These are phyloP conservation scores for Lentinula novae-zelandiae DNA, from an alignment of 1,284 basidiomycete genomes.

Conservation along the genomic window DNA sequence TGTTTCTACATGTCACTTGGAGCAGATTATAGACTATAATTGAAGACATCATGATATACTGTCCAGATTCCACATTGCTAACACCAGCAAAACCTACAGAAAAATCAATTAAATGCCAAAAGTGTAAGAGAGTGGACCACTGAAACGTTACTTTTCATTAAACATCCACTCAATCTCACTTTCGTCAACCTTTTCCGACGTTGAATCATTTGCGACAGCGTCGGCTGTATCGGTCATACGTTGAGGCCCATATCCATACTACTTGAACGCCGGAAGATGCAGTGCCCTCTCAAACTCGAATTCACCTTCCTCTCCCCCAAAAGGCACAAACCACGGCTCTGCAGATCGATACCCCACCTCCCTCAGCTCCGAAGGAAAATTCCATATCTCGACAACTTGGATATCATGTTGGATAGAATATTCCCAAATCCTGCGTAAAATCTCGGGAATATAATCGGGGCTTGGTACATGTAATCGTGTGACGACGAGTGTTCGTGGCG, in stretches of 20 bases:
- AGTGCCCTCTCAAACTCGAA: slow-evolving; percentile 33
- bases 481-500: slow-evolving; percentile 39
- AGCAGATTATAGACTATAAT: no score
- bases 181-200: not conserved
- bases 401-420: slow-evolving; percentile 37
- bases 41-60: not conserved
- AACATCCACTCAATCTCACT: slow-evolving; percentile 44
- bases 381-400: slow-evolving; percentile 53
- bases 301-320: slow-evolving; percentile 32
- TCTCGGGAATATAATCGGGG: slow-evolving; percentile 29
- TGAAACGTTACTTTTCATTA: slow-evolving; percentile 46
- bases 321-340: slow-evolving; percentile 23
- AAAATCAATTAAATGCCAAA: not conserved
- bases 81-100: slow-evolving; percentile 18
- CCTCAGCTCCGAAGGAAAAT: slow-evolving; percentile 18
- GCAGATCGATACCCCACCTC: slow-evolving; percentile 31
- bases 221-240: no score
- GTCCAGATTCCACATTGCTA: not conserved
- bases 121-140: not conserved
- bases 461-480: slow-evolving; percentile 41
- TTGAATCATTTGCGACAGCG: no score
- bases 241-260: slow-evolving; percentile 43
- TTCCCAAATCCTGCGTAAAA: slow-evolving; percentile 36
- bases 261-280: slow-evolving; percentile 52
- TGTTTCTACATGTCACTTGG: no score